A percentile compares a stretch with the other conserved stretches of the same genome.
Conservation (phyloP, 148 eudicot genomes). For the Pouteria glomerata region DNA sequence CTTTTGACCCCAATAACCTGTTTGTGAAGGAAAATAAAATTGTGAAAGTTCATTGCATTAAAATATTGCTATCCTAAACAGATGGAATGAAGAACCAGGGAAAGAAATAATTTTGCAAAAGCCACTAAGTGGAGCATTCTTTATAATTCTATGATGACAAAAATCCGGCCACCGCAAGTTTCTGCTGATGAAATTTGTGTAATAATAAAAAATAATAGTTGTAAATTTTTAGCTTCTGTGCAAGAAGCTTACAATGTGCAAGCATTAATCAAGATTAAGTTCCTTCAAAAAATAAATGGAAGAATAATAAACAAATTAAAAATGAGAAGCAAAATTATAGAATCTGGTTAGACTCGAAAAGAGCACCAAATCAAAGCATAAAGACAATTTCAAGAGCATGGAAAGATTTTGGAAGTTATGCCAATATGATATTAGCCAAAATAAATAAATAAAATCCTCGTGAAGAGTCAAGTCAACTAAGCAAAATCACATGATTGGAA, state of each 20-base stretch:
- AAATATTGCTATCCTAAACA: neutral
- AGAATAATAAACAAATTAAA: neutral
- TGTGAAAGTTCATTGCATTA: neutral
- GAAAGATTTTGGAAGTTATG: neutral
- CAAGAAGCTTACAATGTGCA: neutral
- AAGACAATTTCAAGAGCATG: neutral
- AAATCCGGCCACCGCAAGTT: neutral
- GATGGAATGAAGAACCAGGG: neutral
- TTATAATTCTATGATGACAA: neutral
- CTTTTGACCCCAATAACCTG: constrained; percentile 89
- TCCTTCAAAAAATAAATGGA: neutral
- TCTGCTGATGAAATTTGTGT: neutral
- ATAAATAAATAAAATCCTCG: neutral
- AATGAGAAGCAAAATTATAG: neutral
- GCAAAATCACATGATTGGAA: neutral
- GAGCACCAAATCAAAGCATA: too few relatives aligned
- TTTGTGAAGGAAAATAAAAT: neutral
- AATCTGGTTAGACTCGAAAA: neutral
- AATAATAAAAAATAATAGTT: neutral
- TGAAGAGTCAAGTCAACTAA: neutral
- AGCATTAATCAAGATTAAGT: neutral
- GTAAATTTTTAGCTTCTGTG: neutral
- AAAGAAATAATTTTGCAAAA: neutral
- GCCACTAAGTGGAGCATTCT: neutral
- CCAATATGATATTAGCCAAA: neutral